Evolutionary conservation across 2,329 filamentous ascomycete genomes (phyloP), one percentile per base, ranked within the genome.

Genomic region (Boeremia lycopersici): DNA sequence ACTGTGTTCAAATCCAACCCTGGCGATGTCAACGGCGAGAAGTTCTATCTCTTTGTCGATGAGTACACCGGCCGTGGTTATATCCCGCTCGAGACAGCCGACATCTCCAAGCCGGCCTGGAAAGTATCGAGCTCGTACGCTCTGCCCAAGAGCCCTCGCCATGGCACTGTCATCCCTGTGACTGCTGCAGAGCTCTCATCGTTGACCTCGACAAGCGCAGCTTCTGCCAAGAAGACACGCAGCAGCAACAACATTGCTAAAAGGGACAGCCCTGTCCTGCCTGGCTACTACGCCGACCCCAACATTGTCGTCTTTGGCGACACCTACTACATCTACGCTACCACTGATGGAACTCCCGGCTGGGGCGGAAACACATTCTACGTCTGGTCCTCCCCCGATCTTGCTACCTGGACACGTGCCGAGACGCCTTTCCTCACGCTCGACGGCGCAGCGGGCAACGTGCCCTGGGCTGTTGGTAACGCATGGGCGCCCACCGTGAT

Each of bases 1-100:
- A 82, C 81, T 0, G 69, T 77, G 0, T 84, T 84, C 74, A 80
- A 79, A 57, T 70, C 80, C 0, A 84, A 84, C 56, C 66, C 78
- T 0, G 70, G 68, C 0, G 82, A 84, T 56, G 74, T 76, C 3
- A 74, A 82, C 48, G 82, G 82, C 8, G 74, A 82, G 13, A 83
- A 82, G 64, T 84, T 77, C 59, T 84, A 83, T 59, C 77, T 84
- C 0, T 84, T 84, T 40, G 79, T 84, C 0, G 82, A 84, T 40
- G 82, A 84, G 59, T 84, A 82, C 49, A 72, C 65, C 2, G 77
- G 75, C 3, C 76, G 81, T 3, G 81, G 81, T 0, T 84, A 84
- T 59, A 79, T 84, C 10, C 82, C 82, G 0, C 74, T 84, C 0
- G 79, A 82, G 69, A 83, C 82, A 0, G 59, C 64, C 0, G 76